Percentiles rank a stretch among this genome's conserved stretches.
Conservation (phyloP, 2,329 filamentous ascomycete genomes). For the Cercospora zeae-maydis region DNA sequence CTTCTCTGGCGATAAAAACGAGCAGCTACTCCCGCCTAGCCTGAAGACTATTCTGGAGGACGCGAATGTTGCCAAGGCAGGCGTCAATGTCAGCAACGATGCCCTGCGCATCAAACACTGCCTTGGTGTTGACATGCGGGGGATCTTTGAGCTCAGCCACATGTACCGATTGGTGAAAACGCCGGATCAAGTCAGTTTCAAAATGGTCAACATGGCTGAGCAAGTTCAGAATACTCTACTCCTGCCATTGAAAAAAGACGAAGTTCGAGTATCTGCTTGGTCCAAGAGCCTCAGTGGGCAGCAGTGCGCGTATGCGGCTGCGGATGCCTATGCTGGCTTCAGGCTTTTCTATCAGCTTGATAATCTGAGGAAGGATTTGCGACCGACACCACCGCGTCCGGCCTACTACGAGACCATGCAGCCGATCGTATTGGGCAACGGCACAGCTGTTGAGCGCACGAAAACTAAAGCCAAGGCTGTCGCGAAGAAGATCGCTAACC, state of each 20-base stretch:
- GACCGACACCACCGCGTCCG: conserved; percentile 69
- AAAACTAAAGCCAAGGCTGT: conserved; percentile 3
- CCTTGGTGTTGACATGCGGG: conserved; percentile 61
- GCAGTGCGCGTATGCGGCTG: conserved; percentile 73
- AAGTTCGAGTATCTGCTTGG: conserved; percentile 75
- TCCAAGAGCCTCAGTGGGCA: conserved; percentile 55
- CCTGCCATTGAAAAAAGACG: conserved; percentile 72
- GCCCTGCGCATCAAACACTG: conserved; percentile 62
- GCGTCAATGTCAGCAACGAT: conserved; percentile 69
- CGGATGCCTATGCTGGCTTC: conserved; percentile 76
- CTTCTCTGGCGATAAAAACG: conserved; percentile 38
- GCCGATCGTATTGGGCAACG: conserved; percentile 58
- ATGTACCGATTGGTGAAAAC: conserved; percentile 72
- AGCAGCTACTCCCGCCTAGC: conserved; percentile 65
- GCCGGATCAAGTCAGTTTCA: conserved; percentile 61
- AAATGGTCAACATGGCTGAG: conserved; percentile 60
- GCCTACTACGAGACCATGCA: conserved; percentile 62
- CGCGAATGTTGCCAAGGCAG: conserved; percentile 65
- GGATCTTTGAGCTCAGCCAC: conserved; percentile 78
- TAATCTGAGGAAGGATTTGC: conserved; percentile 60
- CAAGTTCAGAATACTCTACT: conserved; percentile 69
- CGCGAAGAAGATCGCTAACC: conserved; percentile 16
- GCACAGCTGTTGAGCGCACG: conserved; percentile 25
- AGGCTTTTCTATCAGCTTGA: conserved; percentile 72
- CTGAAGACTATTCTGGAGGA: conserved; percentile 71